These are phyloP conservation scores for Gomphus sp. DNA, from an alignment of 1,284 basidiomycete species.

Conservation along the genomic window DNA sequence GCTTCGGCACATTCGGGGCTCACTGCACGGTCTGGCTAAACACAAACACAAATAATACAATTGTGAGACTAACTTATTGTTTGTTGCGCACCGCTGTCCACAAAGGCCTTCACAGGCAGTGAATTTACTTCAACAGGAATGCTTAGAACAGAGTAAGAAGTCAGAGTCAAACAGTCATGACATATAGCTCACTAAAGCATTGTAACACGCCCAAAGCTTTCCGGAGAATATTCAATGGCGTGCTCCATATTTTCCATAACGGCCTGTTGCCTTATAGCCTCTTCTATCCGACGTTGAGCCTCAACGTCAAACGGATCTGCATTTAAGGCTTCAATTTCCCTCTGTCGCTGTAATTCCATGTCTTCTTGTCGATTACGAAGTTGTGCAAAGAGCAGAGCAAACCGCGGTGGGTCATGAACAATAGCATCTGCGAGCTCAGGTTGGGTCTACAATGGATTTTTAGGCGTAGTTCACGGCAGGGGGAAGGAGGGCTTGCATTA, in stretches of 20 bases:
- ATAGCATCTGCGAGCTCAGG: conserved; percentile 76
- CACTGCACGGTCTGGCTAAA: conserved; percentile 41
- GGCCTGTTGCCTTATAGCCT: conserved; percentile 84
- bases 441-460: conserved; percentile 42
- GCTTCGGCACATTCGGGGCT: conserved; percentile 90
- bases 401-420: conserved; percentile 55
- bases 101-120: conserved; percentile 87
- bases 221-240: conserved; percentile 87
- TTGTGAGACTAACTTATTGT: conserved; percentile 74
- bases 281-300: conserved; percentile 89
- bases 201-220: conserved; percentile 87
- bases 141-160: conserved; percentile 26
- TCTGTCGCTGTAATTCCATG: conserved; percentile 45
- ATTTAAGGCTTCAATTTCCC: conserved; percentile 63
- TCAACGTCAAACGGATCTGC: conserved; percentile 88
- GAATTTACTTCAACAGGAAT: conserved; percentile 90
- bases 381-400: conserved; percentile 64
- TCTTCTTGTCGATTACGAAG: conserved; percentile 49
- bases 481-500: conserved; percentile 34
- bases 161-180: conserved; percentile 3
- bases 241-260: conserved; percentile 89
- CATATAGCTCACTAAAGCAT: conserved; percentile 81
- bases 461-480: conserved; percentile 1
- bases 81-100: conserved; percentile 94
- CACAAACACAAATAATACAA: conserved; percentile 4